Conservation (phyloP, 495 filamentous ascomycete species). For the Neurospora intermedia region DNA sequence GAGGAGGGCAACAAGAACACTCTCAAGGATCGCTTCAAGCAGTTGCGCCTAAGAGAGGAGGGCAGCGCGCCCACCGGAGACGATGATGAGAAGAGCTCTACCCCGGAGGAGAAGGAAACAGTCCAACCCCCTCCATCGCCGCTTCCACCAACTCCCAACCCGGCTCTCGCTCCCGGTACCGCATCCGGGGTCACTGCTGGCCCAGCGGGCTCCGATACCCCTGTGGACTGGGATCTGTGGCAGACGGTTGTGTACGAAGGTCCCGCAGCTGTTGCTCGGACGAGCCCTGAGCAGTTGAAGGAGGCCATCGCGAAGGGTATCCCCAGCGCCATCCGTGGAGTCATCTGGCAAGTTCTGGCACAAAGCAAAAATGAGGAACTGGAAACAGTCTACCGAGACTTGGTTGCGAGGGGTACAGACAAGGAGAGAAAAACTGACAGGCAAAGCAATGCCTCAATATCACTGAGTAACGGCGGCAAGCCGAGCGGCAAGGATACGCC, state of each 20-base stretch:
- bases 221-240: conserved; percentile 97
- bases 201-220: conserved; percentile 51
- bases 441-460: conserved; percentile 29
- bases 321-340: conserved; percentile 85
- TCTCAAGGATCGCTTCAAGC: conserved; percentile 77
- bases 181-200: conserved; percentile 65
- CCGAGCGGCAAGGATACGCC: conserved; percentile 47
- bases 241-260: conserved; percentile 92
- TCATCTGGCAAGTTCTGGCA: conserved; percentile 95
- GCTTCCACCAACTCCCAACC: conserved; percentile 38
- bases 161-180: conserved; percentile 66
- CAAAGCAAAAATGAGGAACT: conserved; percentile 87
- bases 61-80: conserved; percentile 43
- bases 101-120: conserved; percentile 43
- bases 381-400: conserved; percentile 75
- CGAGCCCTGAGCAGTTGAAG: conserved; percentile 79
- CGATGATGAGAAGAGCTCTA: conserved; percentile 32
- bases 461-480: conserved; percentile 24
- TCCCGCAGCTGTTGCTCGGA: conserved; percentile 69
- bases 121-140: conserved; percentile 37
- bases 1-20: conserved; percentile 53
- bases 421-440: conserved; percentile 52
- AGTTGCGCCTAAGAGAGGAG: conserved; percentile 72
- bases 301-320: conserved; percentile 87
- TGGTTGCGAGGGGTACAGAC: conserved; percentile 70